Percentiles rank a stretch among this genome's conserved stretches.
Evolutionary conservation across 441 rosid genomes (phyloP).

Genomic region (Bocquillonia castaneifolia): DNA sequence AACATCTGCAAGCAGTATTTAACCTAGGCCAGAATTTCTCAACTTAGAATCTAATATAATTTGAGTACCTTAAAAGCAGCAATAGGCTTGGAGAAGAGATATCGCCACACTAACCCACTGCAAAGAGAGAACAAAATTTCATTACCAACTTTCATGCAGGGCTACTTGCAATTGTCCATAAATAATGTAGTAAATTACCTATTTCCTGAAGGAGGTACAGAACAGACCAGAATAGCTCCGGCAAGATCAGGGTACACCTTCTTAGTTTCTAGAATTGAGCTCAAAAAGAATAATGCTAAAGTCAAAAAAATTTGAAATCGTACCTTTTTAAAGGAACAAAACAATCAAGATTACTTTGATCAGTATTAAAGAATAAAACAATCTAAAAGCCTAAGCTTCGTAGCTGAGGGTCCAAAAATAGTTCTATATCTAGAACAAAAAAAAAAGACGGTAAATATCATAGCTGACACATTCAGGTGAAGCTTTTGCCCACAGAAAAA

Average conservation of each 20-base stretch:
- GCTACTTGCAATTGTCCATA: too few relatives aligned
- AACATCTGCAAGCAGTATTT: neutral
- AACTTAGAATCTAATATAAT: constrained; percentile 15
- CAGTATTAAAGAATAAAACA: neutral
- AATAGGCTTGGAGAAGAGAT: constrained; percentile 77
- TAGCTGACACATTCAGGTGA: neutral
- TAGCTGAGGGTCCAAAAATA: neutral
- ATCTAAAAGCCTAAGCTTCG: neutral
- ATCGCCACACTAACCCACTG: constrained; percentile 84
- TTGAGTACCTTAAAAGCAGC: constrained; percentile 77
- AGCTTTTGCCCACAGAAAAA: neutral
- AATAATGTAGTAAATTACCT: constrained; percentile 42
- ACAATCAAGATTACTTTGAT: neutral
- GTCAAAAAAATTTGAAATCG: neutral
- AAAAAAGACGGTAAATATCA: neutral
- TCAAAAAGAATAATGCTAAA: constrained; percentile 15
- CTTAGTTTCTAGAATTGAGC: constrained; percentile 30
- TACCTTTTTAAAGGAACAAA: neutral
- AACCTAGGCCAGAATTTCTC: neutral
- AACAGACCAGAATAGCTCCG: constrained; percentile 69
- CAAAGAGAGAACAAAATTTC: constrained; percentile 23
- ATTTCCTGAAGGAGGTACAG: constrained; percentile 93
- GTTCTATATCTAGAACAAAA: neutral
- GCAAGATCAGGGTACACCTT: constrained; percentile 51
- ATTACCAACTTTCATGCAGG: too few relatives aligned